Evolutionary conservation across 2,329 filamentous ascomycete species (phyloP), one percentile per base, ranked within the genome.

Genomic region (Talaromyces sp.): DNA sequence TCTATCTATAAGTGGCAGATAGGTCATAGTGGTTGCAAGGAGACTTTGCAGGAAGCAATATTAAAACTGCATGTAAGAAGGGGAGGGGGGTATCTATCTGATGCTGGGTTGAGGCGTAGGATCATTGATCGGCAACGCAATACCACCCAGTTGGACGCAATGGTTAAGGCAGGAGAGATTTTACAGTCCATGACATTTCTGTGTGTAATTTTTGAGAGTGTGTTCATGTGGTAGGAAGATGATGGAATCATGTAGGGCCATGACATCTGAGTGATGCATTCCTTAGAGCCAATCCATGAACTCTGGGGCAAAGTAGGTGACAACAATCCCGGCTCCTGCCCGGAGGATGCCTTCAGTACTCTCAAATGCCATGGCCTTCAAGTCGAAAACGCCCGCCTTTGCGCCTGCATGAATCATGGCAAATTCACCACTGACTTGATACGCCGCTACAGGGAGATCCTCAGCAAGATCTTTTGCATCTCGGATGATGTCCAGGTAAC

Each of bases 361-460:
- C 78, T 99, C 94, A 64, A 96, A 92, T 0, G 91, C 94, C 90
- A 97, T 97, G 3, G 87, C 80, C 78, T 93, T 94, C 68, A 97
- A 78, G 70, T 97, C 93, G 69, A 97, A 99, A 3, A 99, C 94
- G 4, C 94, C 94, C 1, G 94, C 93, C 73, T 96, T 96, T 44
- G 94, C 94, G 17, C 84, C 94, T 0, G 94, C 94, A 68, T 97
- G 91, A 47, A 99, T 94, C 94, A 97, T 97, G 60, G 94, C 92
- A 70, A 88, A 99, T 77, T 99, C 94, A 63, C 94, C 94, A 66
- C 89, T 94, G 54, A 99, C 94, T 73, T 99, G 94, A 73, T 99
- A 99, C 19, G 94, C 93, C 1, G 94, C 93, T 32, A 99, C 83
- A 2, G 94, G 94, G 73, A 97, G 82, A 72, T 97, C 91, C 70